Percentiles rank a stretch among this genome's conserved stretches.
Evolutionary conservation across 192 early-diverging fungal species (phyloP).

Genomic region (Dissophora ornata): DNA sequence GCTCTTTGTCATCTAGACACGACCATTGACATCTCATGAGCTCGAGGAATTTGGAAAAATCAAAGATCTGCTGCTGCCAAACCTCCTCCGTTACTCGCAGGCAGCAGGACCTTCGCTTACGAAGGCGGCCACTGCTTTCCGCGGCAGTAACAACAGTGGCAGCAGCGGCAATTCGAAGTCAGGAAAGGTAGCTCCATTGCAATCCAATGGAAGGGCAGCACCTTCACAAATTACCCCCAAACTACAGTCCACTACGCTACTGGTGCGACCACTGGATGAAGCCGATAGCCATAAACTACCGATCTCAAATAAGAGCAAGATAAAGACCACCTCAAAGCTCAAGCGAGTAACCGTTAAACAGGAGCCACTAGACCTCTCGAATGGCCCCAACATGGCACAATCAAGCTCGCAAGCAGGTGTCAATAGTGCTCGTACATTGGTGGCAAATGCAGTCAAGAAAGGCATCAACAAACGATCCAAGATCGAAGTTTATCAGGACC

Average conservation of each 20-base stretch:
- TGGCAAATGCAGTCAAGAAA: background rate
- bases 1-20: conserved; percentile 15
- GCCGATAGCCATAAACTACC: background rate
- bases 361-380: background rate
- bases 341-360: background rate
- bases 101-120: background rate
- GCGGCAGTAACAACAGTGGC: background rate
- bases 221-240: background rate
- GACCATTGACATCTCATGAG: conserved; percentile 25
- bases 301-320: background rate
- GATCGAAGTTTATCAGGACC: conserved; percentile 18
- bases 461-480: conserved; percentile 18
- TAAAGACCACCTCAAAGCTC: background rate
- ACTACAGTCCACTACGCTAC: background rate
- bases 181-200: background rate
- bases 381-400: background rate
- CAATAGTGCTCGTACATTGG: background rate
- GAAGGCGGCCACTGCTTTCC: background rate
- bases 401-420: background rate
- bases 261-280: background rate
- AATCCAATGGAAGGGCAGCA: background rate
- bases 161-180: background rate
- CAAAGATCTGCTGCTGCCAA: conserved; percentile 18
- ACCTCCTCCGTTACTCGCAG: conserved; percentile 27
- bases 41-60: conserved; percentile 29